These are phyloP conservation scores for Tuber brumale DNA, from an alignment of 495 filamentous ascomycete genomes.

Conservation along the genomic window DNA sequence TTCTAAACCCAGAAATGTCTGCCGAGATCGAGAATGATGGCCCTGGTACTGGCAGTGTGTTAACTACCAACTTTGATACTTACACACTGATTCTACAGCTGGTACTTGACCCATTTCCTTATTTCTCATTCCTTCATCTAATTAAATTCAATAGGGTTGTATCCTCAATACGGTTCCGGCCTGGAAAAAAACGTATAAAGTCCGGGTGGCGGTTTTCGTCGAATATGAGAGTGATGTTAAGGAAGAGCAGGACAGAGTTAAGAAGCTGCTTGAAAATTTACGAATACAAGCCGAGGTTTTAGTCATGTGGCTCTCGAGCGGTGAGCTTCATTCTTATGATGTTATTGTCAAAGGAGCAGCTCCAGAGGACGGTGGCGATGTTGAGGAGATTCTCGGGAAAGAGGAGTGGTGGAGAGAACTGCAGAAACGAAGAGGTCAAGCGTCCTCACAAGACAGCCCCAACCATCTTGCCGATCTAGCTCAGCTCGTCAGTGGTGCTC, in stretches of 20 bases:
- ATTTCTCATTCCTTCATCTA: background rate
- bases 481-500: constrained; percentile 41
- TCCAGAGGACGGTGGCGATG: constrained; percentile 46
- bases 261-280: constrained; percentile 68
- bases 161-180: constrained; percentile 76
- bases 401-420: constrained; percentile 82
- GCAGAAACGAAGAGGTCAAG: constrained; percentile 51
- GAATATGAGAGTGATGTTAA: constrained; percentile 81
- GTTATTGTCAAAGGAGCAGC: constrained; percentile 64
- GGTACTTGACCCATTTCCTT: constrained; percentile 11
- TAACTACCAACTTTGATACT: constrained; percentile 88
- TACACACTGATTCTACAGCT: constrained; percentile 84
- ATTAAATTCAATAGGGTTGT: constrained; percentile 49
- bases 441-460: constrained; percentile 39
- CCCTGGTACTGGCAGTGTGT: constrained; percentile 51
- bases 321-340: constrained; percentile 65
- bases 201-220: constrained; percentile 78
- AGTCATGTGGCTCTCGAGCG: constrained; percentile 76
- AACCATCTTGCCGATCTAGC: constrained; percentile 41
- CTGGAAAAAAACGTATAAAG: constrained; percentile 69
- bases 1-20: constrained; percentile 50
- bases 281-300: constrained; percentile 72
- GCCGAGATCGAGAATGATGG: constrained; percentile 61
- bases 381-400: constrained; percentile 56
- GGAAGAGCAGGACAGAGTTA: constrained; percentile 68